phyloP scores from a whole-genome alignment of 257 asterid species.

The Penstemon newberryi region DNA sequence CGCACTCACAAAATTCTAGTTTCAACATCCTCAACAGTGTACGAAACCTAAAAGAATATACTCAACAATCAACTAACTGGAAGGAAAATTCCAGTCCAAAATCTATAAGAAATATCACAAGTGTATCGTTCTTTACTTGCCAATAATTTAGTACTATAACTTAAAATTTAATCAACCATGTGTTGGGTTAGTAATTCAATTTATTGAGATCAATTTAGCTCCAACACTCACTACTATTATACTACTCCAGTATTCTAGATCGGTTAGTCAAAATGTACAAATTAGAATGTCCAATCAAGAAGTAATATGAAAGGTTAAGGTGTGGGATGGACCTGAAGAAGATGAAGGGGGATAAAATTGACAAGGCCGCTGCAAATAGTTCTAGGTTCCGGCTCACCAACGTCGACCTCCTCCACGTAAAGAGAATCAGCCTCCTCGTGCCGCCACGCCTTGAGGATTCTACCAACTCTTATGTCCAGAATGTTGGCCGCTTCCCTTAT shows the following conservation, averaged over 20 bases:
- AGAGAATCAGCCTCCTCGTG: slow-evolving; percentile 97
- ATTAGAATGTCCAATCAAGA: not conserved
- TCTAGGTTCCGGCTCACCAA: slow-evolving; percentile 86
- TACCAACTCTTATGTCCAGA: slow-evolving; percentile 83
- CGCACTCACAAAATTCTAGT: slow-evolving; percentile 2
- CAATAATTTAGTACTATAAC: too few species aligned
- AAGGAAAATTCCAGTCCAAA: too few species aligned
- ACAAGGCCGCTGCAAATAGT: slow-evolving; percentile 94
- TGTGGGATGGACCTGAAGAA: slow-evolving; percentile 57
- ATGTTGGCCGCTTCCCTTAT: slow-evolving; percentile 65
- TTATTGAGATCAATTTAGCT: not conserved
- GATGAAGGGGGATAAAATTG: slow-evolving; percentile 62
- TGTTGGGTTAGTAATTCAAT: too few species aligned
- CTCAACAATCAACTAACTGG: too few species aligned
- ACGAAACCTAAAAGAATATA: not conserved
- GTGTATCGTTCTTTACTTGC: too few species aligned
- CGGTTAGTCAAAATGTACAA: not conserved
- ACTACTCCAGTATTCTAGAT: not conserved
- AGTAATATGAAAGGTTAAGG: not conserved
- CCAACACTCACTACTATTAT: not conserved
- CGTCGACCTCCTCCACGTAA: slow-evolving; percentile 93
- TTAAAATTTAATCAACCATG: too few species aligned
- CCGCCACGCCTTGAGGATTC: slow-evolving; percentile 71
- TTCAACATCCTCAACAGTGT: not conserved
- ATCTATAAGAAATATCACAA: too few species aligned